A percentile compares a stretch with the other conserved stretches of the same genome.
These are phyloP conservation scores for Globisporangium uncinulatum DNA, from an alignment of 352 stramenopile species.

Conservation along the genomic window DNA sequence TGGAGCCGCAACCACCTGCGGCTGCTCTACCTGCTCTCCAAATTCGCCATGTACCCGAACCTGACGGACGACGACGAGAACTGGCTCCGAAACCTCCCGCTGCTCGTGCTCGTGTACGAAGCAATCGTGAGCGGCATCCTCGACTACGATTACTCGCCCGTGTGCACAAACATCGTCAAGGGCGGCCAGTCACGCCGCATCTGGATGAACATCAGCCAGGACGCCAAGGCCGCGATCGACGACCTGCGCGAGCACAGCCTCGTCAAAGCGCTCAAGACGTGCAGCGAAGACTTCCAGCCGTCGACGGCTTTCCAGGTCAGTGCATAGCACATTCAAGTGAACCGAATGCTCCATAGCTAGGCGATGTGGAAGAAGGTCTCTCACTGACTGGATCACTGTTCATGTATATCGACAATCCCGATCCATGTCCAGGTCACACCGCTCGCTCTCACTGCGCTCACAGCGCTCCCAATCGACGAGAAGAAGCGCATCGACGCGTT, in stretches of 20 bases:
- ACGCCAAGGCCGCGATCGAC: constrained; percentile 94
- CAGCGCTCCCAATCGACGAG: constrained; percentile 28
- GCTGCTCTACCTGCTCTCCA: constrained; percentile 94
- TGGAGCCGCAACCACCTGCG: constrained; percentile 91
- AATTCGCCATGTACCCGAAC: constrained; percentile 91
- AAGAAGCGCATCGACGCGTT: constrained; percentile 63
- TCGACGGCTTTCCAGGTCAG: constrained; percentile 92
- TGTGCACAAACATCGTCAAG: constrained; percentile 93
- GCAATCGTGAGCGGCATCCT: constrained; percentile 92
- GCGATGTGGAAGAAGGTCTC: neutral
- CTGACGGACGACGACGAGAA: constrained; percentile 90
- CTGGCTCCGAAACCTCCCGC: constrained; percentile 93
- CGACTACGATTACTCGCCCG: constrained; percentile 96
- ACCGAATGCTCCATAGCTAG: too few relatives aligned
- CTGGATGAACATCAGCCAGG: constrained; percentile 94
- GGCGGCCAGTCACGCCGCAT: constrained; percentile 76
- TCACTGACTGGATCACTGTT: constrained; percentile 2
- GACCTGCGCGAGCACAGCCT: constrained; percentile 94
- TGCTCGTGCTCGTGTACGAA: constrained; percentile 97
- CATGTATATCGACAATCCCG: constrained; percentile 5
- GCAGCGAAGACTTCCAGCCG: constrained; percentile 91
- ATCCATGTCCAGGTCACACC: constrained; percentile 26
- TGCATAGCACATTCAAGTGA: constrained; percentile 14
- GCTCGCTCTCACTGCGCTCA: constrained; percentile 33
- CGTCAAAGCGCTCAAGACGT: constrained; percentile 94